These are phyloP conservation scores for Suhomyces prunicola DNA, from an alignment of 805 yeast species.

Conservation along the genomic window DNA sequence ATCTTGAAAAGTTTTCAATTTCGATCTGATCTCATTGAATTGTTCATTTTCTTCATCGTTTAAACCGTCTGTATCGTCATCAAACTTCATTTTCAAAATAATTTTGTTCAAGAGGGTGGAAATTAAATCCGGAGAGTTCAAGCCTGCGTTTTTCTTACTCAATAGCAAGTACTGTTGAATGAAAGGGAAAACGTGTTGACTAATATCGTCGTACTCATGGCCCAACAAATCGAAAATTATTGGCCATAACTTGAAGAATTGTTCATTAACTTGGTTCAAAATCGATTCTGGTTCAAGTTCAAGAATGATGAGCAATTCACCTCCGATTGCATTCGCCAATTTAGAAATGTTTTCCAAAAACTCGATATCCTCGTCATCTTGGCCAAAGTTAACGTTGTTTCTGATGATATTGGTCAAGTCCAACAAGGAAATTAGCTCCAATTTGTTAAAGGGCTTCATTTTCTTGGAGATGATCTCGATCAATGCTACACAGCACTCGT, in stretches of 20 bases:
- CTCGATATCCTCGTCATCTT: constrained; percentile 49
- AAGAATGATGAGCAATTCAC: constrained; percentile 68
- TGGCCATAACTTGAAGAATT: constrained; percentile 42
- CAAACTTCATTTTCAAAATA: constrained; percentile 75
- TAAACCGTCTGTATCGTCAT: constrained; percentile 64
- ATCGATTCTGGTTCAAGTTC: constrained; percentile 43
- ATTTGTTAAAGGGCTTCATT: constrained; percentile 70
- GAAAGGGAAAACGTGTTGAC: constrained; percentile 78
- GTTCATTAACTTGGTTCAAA: constrained; percentile 35
- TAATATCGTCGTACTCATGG: constrained; percentile 86
- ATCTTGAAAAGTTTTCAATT: constrained; percentile 79
- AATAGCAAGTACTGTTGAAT: constrained; percentile 69
- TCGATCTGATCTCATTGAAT: constrained; percentile 73
- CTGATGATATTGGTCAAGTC: constrained; percentile 56
- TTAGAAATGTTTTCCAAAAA: constrained; percentile 76
- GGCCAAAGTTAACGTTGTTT: constrained; percentile 29
- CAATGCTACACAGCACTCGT: constrained; percentile 56
- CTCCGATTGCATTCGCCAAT: constrained; percentile 67
- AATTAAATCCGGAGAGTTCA: constrained; percentile 47
- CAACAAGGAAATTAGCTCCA: constrained; percentile 65
- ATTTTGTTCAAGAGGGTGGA: constrained; percentile 64
- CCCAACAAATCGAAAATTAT: constrained; percentile 64
- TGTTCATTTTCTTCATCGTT: constrained; percentile 67
- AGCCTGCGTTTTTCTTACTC: constrained; percentile 52
- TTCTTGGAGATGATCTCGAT: constrained; percentile 70